A percentile compares a stretch with the other conserved stretches of the same genome.
Evolutionary conservation across 2,329 filamentous ascomycete genomes (phyloP).

Genomic region (Fusarium anguioides): DNA sequence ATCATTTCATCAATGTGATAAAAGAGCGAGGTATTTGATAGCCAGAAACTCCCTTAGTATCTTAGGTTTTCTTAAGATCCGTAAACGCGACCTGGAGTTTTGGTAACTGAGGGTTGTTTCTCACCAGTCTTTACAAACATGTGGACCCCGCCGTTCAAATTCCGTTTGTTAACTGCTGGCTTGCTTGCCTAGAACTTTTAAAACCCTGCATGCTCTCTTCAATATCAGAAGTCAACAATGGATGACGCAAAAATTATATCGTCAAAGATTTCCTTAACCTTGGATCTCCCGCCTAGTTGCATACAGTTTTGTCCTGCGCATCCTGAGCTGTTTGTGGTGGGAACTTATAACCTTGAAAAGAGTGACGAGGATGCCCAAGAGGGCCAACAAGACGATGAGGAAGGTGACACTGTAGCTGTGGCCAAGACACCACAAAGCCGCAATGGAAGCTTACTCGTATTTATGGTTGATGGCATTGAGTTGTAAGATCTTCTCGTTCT

Average conservation of each 20-base stretch:
- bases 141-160: constrained; percentile 31
- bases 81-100: neutral
- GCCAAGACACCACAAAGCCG: constrained; percentile 67
- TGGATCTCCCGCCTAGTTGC: constrained; percentile 80
- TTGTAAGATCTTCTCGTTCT: constrained; percentile 62
- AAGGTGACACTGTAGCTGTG: constrained; percentile 36
- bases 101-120: neutral
- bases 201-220: constrained; percentile 11
- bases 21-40: too few relatives aligned
- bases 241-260: constrained; percentile 43
- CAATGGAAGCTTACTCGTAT: constrained; percentile 79
- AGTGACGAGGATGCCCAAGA: constrained; percentile 50
- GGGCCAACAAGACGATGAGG: constrained; percentile 37
- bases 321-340: constrained; percentile 77
- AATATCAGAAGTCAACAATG: constrained; percentile 33
- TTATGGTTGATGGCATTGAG: constrained; percentile 62
- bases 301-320: constrained; percentile 76
- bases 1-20: neutral
- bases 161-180: constrained; percentile 16
- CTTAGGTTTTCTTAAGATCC: neutral
- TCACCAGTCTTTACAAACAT: too few relatives aligned
- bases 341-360: constrained; percentile 82
- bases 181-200: neutral
- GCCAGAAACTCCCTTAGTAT: neutral
- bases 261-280: constrained; percentile 61